Base-by-base conservation (phyloP, 2,329 filamentous ascomycete species). In the Cordyceps cateniannulata region DNA sequence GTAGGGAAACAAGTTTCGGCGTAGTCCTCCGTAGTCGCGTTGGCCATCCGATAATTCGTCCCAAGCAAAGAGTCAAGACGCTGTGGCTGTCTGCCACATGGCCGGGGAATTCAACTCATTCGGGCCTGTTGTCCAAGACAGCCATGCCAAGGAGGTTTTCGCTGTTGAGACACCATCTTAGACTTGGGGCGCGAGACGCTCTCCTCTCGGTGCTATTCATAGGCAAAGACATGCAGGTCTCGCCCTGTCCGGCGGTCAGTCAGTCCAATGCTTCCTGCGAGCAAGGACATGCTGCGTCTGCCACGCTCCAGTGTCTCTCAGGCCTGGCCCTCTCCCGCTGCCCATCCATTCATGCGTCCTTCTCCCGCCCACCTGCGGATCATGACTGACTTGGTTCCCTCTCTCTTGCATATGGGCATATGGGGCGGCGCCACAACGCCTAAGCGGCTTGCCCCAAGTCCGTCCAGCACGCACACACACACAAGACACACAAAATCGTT, bases 391-490 rank as follows among this genome's bases (percentile, higher is more conserved):
- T 14, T 29, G 44, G 42, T 48, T 27, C 29, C 22, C 22, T 45
- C 44, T 42, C 22, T 32, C 44, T 42, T 22, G 32, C 53, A 56
- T 57, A 57, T 58, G 55, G 55, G 32, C 53, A 56, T 57, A 57
- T 58, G 55, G 55, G 55, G 55, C 55, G 55, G 55, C 55, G 55
- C 55, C 55, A 58, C 55, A 42, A 58, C 55, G 22, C 55, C 55
- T 7, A 49, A 50, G 45, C 55, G 55, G 55, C 55, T 27, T 48
- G 42, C 38, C 38, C 42, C 25, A 55, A 45, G 52, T 47, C 29
- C 44, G 27, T 32, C 12, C 42, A 45, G 22, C 52, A 29, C 52
- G 18, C 51, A 42, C 51, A 53, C 47, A 42, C n/a, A n/a, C n/a
- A n/a, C n/a, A n/a, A n/a, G n/a, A 25, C 51, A 42, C 51, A 53